Conservation (phyloP, 352 stramenopile genomes). For the Globisporangium cystogenes region DNA sequence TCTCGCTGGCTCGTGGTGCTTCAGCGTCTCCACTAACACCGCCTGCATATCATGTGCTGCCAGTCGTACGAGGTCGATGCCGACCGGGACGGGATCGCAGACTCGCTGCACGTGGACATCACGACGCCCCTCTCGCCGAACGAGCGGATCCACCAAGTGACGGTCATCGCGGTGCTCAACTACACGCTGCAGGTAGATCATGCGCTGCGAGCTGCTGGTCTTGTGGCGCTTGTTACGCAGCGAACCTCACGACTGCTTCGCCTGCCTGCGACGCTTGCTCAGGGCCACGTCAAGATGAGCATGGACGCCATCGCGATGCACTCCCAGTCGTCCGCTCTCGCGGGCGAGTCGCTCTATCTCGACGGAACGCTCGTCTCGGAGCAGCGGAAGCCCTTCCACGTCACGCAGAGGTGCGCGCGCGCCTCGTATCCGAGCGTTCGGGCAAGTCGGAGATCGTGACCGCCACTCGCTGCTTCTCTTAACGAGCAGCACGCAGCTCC, state of each 20-base stretch:
- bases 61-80: slow-evolving; percentile 41
- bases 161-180: slow-evolving; percentile 49
- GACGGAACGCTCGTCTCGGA: slow-evolving; percentile 61
- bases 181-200: slow-evolving; percentile 37
- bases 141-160: slow-evolving; percentile 46
- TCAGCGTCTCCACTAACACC: no score
- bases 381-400: slow-evolving; percentile 35
- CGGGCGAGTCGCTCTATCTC: slow-evolving; percentile 26
- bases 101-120: slow-evolving; percentile 49
- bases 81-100: slow-evolving; percentile 43
- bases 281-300: slow-evolving; percentile 43
- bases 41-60: background rate
- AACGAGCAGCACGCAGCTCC: slow-evolving; percentile 23
- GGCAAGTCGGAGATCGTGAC: background rate
- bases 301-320: slow-evolving; percentile 57
- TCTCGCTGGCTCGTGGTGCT: background rate
- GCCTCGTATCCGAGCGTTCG: no score
- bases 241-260: no score
- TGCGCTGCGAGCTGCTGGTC: no score
- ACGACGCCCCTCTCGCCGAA: slow-evolving; percentile 31
- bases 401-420: slow-evolving; percentile 30
- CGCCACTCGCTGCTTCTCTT: background rate
- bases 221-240: no score
- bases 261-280: background rate
- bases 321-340: slow-evolving; percentile 29